These are phyloP conservation scores for Teratosphaeria zuluensis DNA, from an alignment of 2,329 filamentous ascomycete species.

Conservation along the genomic window DNA sequence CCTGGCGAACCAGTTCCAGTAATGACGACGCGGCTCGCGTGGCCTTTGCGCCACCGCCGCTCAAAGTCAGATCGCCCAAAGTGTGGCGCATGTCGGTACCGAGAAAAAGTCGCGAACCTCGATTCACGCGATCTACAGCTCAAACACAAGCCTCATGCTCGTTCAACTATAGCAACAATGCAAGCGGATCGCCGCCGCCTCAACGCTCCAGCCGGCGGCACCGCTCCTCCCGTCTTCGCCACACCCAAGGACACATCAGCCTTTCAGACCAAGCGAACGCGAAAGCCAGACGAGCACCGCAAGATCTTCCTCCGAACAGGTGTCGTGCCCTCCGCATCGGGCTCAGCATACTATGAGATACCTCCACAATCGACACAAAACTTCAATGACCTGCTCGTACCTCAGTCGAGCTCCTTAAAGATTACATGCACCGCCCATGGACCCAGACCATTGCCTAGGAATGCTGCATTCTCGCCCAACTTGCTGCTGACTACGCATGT, in stretches of 20 bases:
- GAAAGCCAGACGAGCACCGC: conserved; percentile 62
- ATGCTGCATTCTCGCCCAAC: conserved; percentile 83
- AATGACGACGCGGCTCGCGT: background rate
- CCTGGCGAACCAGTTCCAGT: too few relatives aligned
- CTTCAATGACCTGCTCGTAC: conserved; percentile 40
- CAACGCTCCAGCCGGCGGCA: conserved; percentile 75
- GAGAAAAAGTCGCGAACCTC: background rate
- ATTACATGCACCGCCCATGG: conserved; percentile 90
- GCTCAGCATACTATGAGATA: conserved; percentile 74
- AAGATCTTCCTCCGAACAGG: conserved; percentile 90
- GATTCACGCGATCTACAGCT: background rate
- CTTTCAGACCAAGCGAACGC: conserved; percentile 44
- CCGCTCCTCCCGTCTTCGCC: conserved; percentile 62
- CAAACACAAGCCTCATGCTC: background rate
- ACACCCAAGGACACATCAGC: conserved; percentile 34
- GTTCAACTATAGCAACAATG: conserved; percentile 11
- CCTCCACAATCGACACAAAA: conserved; percentile 26
- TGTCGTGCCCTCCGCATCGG: conserved; percentile 84
- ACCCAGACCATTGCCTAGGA: conserved; percentile 79
- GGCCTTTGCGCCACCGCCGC: background rate
- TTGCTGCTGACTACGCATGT: conserved; percentile 86
- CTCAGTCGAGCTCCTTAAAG: conserved; percentile 63
- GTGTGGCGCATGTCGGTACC: background rate
- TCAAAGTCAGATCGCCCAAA: background rate
- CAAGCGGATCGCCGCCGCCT: conserved; percentile 75